Conservation (phyloP, 2,329 filamentous ascomycete species). For the Alternaria sp. region DNA sequence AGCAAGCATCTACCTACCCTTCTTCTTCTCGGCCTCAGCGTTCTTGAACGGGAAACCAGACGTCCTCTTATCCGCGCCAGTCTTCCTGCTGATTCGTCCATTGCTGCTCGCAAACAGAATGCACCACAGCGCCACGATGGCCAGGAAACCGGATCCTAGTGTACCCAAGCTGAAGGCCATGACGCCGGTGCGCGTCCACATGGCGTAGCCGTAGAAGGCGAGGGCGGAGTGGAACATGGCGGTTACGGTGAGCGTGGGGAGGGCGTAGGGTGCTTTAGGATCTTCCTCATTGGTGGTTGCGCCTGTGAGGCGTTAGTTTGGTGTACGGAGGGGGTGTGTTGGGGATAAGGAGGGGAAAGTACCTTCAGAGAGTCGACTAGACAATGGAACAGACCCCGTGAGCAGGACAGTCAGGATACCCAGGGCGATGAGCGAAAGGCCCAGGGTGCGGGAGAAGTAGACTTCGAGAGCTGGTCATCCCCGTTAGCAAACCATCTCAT, state of each 20-base stretch:
- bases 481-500: not conserved
- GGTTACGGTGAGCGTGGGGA: constrained; percentile 70
- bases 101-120: constrained; percentile 63
- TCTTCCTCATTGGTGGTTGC: constrained; percentile 44
- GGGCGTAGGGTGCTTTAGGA: constrained; percentile 57
- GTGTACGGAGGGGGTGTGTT: too few relatives aligned
- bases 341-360: not conserved
- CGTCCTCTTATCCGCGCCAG: constrained; percentile 70
- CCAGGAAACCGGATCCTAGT: constrained; percentile 63
- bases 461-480: constrained; percentile 63
- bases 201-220: constrained; percentile 67
- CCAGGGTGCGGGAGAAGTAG: constrained; percentile 76
- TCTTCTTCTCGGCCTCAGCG: constrained; percentile 61
- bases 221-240: constrained; percentile 67
- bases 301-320: constrained; percentile 24
- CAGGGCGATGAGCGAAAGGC: constrained; percentile 70
- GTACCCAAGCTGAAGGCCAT: constrained; percentile 67
- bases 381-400: constrained; percentile 72
- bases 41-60: constrained; percentile 71
- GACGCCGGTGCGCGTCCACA: constrained; percentile 64
- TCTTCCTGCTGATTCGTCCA: constrained; percentile 66
- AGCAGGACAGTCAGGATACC: constrained; percentile 70
- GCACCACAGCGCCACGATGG: constrained; percentile 69
- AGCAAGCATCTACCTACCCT: constrained; percentile 28
- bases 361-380: constrained; percentile 53